Percentiles rank a stretch among this genome's conserved stretches.
Evolutionary conservation across 2,329 filamentous ascomycete genomes (phyloP).

Genomic region (Ophiocordyceps australis): DNA sequence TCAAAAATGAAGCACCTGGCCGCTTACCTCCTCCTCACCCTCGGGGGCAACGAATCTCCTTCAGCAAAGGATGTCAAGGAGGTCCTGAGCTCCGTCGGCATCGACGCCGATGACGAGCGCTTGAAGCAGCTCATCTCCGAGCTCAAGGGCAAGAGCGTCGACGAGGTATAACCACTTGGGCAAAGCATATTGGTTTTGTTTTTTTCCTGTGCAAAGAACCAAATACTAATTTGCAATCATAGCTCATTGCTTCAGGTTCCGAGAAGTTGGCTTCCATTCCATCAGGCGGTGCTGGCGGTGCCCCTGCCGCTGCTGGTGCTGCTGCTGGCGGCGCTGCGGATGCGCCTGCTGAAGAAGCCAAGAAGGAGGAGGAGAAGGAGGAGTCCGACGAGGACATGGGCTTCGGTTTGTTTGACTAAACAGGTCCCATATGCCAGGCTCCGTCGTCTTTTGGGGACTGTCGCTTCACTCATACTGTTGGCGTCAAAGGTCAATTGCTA

Average conservation of each 20-base stretch:
- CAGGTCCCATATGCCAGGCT: slow-evolving; percentile 9
- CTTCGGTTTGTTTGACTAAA: slow-evolving; percentile 62
- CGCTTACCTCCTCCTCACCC: slow-evolving; percentile 91
- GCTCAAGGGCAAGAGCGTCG: slow-evolving; percentile 83
- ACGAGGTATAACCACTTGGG: slow-evolving; percentile 71
- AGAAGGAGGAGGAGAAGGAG: slow-evolving; percentile 70
- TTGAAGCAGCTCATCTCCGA: slow-evolving; percentile 75
- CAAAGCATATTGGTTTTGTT: too few relatives aligned
- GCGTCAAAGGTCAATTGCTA: too few relatives aligned
- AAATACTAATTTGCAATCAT: slow-evolving; percentile 6
- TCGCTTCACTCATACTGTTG: too few relatives aligned
- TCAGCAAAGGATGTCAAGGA: slow-evolving; percentile 71
- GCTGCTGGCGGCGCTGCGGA: slow-evolving; percentile 48
- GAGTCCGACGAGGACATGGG: slow-evolving; percentile 62
- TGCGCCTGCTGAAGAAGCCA: slow-evolving; percentile 35
- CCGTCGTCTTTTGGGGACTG: too few relatives aligned
- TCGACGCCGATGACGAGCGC: slow-evolving; percentile 81
- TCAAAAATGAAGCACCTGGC: slow-evolving; percentile 98
- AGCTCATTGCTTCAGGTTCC: slow-evolving; percentile 85
- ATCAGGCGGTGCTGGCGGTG: slow-evolving; percentile 70
- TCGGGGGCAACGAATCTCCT: slow-evolving; percentile 82
- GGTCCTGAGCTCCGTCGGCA: slow-evolving; percentile 85
- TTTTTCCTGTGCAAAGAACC: background rate
- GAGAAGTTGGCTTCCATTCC: slow-evolving; percentile 95
- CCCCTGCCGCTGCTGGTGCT: slow-evolving; percentile 45